Evolutionary conservation across 2,329 filamentous ascomycete species (phyloP), one percentile per base, ranked within the genome.

Genomic region (Blastomyces emzantsi): DNA sequence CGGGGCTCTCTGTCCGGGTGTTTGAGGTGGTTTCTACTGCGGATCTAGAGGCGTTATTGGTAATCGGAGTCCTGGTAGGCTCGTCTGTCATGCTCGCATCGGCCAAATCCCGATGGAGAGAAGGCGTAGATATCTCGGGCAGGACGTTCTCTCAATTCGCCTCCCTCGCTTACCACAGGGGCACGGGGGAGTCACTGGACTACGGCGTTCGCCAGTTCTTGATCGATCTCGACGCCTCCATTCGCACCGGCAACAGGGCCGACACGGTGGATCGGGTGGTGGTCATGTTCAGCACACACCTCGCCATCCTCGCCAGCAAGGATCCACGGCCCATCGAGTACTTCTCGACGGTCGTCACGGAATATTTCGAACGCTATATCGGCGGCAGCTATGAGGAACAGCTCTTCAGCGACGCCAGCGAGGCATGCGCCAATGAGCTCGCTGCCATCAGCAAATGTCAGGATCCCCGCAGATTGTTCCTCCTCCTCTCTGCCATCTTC

Each of bases 281-380:
- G 13, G 22, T 67, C 55, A 64, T 69, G 28, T 33, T 68, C 28
- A 66, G 62, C 41, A 28, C 36, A 7, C 64, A 69, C 65, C 64
- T 66, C 41, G 63, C 67, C 59, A 68, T 69, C 49, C 33, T 69
- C 58, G 64, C 67, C 17, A 67, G 64, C 8, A n/a, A 65, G 65
- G 67, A 68, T 55, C 61, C 62, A 62, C 33, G 61, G 58, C 67
- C 67, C n/a, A 68, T 69, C 61, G 64, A 65, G 60, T 68, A 65
- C 36, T 64, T 68, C 43, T 67, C 66, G 25, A 28, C 56, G 52
- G 65, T 68, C 36, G 15, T 67, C 62, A 65, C 68, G n/a, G 68
- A 69, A 58, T 69, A 66, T 60, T 69, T 57, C 51, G 64, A 70
- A 69, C 63, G 68, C 60, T 69, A 67, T 64, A 70, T 69, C 62